Evolutionary conservation across 345 rosid genomes (phyloP).

Genomic region (Gossypium sturtianum): DNA sequence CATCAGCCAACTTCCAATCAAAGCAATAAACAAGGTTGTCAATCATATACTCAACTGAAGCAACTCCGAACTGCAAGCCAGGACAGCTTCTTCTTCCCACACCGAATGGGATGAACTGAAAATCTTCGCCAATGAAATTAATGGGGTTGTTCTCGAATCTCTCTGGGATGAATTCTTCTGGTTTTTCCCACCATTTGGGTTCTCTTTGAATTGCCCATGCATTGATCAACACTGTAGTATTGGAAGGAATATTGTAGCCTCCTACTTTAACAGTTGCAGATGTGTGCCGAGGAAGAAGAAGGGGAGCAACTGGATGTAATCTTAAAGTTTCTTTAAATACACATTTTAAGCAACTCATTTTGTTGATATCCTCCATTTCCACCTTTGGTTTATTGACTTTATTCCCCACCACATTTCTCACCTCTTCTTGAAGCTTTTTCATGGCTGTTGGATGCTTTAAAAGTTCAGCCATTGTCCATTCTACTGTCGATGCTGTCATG

Average conservation of each 20-base stretch:
- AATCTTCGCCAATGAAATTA: background rate
- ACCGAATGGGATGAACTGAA: background rate
- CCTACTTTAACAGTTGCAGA: background rate
- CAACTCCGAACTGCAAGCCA: background rate
- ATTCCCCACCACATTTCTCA: too few relatives aligned
- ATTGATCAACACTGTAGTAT: constrained; percentile 40
- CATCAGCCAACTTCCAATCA: background rate
- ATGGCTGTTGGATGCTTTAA: too few relatives aligned
- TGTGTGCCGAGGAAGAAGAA: background rate
- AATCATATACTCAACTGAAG: background rate
- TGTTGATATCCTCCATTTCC: background rate
- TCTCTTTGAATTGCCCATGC: constrained; percentile 58
- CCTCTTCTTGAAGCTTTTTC: too few relatives aligned
- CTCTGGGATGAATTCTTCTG: constrained; percentile 38
- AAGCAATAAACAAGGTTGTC: background rate
- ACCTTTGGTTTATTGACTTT: background rate
- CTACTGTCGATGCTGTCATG: too few relatives aligned
- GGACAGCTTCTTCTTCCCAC: background rate
- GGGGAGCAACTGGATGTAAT: background rate
- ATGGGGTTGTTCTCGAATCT: background rate
- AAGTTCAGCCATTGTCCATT: too few relatives aligned
- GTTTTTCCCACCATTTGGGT: constrained; percentile 36
- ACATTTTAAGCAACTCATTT: background rate
- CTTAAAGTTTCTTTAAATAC: constrained; percentile 6
- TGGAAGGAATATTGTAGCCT: constrained; percentile 35